A percentile compares a stretch with the other conserved stretches of the same genome.
Evolutionary conservation across 2,329 filamentous ascomycete genomes (phyloP).

Genomic region (Ophiostoma sp.): DNA sequence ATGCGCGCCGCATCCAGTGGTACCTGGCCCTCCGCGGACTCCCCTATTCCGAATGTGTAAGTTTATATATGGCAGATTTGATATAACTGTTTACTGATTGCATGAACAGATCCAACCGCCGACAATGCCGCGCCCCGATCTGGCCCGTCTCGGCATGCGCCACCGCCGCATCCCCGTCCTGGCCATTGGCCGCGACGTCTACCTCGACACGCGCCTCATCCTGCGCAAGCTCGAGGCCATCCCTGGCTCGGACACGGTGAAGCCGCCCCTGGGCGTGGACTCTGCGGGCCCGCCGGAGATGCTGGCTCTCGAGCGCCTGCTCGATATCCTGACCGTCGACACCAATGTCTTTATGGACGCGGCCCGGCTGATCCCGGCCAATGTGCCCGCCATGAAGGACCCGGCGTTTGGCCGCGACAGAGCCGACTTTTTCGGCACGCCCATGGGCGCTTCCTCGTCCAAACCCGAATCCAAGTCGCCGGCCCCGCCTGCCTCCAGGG

Average conservation of each 20-base stretch:
- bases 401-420: slow-evolving; percentile 56
- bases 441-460: not conserved
- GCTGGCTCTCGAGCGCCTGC: slow-evolving; percentile 47
- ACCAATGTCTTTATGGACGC: slow-evolving; percentile 51
- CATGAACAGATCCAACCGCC: slow-evolving; percentile 55
- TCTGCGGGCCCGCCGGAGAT: slow-evolving; percentile 37
- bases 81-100: too few relatives aligned
- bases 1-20: slow-evolving; percentile 58
- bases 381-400: slow-evolving; percentile 51
- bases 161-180: slow-evolving; percentile 68
- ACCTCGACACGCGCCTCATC: slow-evolving; percentile 65
- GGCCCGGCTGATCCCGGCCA: slow-evolving; percentile 52
- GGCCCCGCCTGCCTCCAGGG: slow-evolving; percentile 14
- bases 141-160: slow-evolving; percentile 54
- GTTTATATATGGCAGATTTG: slow-evolving; percentile 29
- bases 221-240: slow-evolving; percentile 55
- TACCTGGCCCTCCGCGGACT: slow-evolving; percentile 63
- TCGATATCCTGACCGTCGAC: slow-evolving; percentile 53
- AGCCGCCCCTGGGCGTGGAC: slow-evolving; percentile 36
- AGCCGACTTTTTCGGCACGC: slow-evolving; percentile 34
- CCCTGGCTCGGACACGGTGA: slow-evolving; percentile 39
- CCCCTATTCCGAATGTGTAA: slow-evolving; percentile 61
- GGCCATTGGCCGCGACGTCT: slow-evolving; percentile 61
- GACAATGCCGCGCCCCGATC: slow-evolving; percentile 60
- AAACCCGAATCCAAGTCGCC: not conserved